phyloP scores from a whole-genome alignment of 768 basidiomycete genomes.

The Calocybe gangraenosa region DNA sequence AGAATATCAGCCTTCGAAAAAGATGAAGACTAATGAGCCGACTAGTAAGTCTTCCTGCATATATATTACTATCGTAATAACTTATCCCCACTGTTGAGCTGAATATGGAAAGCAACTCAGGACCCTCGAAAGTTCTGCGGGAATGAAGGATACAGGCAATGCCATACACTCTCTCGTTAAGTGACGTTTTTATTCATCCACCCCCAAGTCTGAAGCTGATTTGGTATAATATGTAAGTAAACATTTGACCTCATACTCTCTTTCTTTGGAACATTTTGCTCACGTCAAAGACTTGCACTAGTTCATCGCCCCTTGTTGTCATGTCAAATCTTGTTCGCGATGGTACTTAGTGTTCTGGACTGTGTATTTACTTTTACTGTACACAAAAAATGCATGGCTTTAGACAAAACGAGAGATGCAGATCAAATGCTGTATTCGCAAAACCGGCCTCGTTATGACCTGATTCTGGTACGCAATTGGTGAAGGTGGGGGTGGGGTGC shows the following conservation, averaged over 20 bases:
- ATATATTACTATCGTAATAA: background rate
- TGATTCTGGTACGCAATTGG: too few species aligned
- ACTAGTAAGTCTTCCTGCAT: slow-evolving; percentile 25
- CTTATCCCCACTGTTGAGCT: slow-evolving; percentile 18
- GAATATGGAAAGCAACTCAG: slow-evolving; percentile 39
- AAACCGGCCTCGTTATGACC: too few species aligned
- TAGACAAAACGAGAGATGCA: too few species aligned
- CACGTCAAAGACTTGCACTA: background rate
- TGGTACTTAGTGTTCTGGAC: too few species aligned
- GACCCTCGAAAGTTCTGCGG: slow-evolving; percentile 28
- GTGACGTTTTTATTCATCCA: slow-evolving; percentile 22
- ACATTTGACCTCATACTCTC: too few species aligned
- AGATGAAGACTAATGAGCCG: slow-evolving; percentile 27
- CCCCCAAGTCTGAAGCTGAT: background rate
- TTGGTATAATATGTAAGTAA: slow-evolving; percentile 9
- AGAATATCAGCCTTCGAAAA: slow-evolving; percentile 37
- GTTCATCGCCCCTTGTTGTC: too few species aligned
- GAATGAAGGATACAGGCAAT: slow-evolving; percentile 39
- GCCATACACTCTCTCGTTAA: slow-evolving; percentile 42
- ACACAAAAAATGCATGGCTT: too few species aligned
- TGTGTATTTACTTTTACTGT: too few species aligned
- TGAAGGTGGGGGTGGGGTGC: too few species aligned
- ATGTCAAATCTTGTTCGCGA: too few species aligned
- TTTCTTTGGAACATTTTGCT: background rate
- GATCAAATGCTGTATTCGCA: too few species aligned